Conservation (phyloP, 768 basidiomycete genomes). For the Boletus sp. region DNA sequence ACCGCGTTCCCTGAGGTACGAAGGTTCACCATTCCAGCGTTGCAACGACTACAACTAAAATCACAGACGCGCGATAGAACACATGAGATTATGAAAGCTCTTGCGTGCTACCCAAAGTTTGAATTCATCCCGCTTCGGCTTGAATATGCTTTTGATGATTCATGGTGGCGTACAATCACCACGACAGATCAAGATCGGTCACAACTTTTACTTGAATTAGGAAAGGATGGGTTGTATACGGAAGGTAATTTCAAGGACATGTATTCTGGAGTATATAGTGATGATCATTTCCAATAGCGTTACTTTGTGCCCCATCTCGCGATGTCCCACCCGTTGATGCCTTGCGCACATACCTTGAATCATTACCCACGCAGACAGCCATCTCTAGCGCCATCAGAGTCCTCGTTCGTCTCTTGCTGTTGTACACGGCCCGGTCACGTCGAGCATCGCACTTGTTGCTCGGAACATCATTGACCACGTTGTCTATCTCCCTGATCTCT, state of each 20-base stretch:
- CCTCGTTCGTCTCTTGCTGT: conserved; percentile 64
- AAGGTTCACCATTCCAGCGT: conserved; percentile 6
- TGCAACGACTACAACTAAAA: conserved; percentile 10
- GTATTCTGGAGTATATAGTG: background rate
- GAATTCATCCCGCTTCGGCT: conserved; percentile 63
- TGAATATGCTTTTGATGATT: conserved; percentile 69
- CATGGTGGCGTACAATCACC: conserved; percentile 61
- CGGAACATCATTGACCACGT: conserved; percentile 75
- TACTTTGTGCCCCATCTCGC: conserved; percentile 16
- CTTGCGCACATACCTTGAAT: conserved; percentile 53
- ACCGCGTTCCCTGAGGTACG: conserved; percentile 61
- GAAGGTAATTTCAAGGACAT: conserved; percentile 21
- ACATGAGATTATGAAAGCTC: conserved; percentile 46
- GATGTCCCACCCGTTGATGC: conserved; percentile 26
- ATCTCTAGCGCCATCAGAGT: conserved; percentile 55
- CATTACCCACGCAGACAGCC: conserved; percentile 76
- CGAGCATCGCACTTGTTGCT: conserved; percentile 74
- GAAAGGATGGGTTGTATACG: conserved; percentile 47
- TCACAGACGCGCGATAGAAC: conserved; percentile 54
- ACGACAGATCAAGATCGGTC: conserved; percentile 25
- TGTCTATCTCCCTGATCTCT: conserved; percentile 73
- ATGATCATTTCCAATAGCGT: conserved; percentile 13
- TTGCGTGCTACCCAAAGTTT: conserved; percentile 48
- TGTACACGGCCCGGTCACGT: conserved; percentile 59
- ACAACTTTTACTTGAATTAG: conserved; percentile 46